Evolutionary conservation across 2,329 filamentous ascomycete genomes (phyloP).

Genomic region (Dryadomyces quercus-mongolicae): DNA sequence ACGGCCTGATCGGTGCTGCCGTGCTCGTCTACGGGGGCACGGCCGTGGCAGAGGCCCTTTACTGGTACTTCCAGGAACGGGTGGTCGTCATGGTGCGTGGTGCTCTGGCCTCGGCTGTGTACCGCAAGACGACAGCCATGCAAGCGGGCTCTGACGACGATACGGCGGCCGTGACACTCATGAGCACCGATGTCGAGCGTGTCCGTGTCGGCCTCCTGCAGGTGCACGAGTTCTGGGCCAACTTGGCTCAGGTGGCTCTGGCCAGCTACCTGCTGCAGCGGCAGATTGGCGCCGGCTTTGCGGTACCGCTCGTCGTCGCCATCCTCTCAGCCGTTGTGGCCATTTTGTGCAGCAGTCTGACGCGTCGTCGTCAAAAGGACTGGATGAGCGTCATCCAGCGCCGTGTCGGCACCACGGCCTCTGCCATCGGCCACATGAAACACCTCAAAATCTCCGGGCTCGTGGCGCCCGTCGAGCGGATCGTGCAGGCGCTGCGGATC

Average conservation of each 20-base stretch:
- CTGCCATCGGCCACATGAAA: constrained; percentile 23
- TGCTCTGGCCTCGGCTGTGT: constrained; percentile 20
- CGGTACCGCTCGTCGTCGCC: constrained; percentile 12
- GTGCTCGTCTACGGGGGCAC: constrained; percentile 27
- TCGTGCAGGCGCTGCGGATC: constrained; percentile 22
- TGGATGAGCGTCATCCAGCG: constrained; percentile 16
- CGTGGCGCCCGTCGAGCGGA: constrained; percentile 15
- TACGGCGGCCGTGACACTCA: constrained; percentile 18
- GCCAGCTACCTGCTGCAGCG: constrained; percentile 12
- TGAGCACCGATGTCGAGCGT: constrained; percentile 21
- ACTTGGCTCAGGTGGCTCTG: constrained; percentile 10
- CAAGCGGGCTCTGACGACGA: constrained; percentile 8
- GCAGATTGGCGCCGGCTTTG: constrained; percentile 10
- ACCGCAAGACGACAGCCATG: constrained; percentile 18
- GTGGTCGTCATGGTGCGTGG: constrained; percentile 18
- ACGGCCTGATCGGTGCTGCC: constrained; percentile 29
- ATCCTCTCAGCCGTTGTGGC: neutral
- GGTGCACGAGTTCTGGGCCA: constrained; percentile 18
- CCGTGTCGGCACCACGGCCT: constrained; percentile 16
- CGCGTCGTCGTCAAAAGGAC: constrained; percentile 7
- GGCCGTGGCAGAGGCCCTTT: constrained; percentile 26
- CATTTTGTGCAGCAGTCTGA: neutral
- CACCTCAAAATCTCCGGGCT: constrained; percentile 26
- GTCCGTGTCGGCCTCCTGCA: constrained; percentile 13
- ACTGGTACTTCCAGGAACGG: constrained; percentile 25